Conservation (phyloP, 257 asterid species). For the Lantana camara region DNA sequence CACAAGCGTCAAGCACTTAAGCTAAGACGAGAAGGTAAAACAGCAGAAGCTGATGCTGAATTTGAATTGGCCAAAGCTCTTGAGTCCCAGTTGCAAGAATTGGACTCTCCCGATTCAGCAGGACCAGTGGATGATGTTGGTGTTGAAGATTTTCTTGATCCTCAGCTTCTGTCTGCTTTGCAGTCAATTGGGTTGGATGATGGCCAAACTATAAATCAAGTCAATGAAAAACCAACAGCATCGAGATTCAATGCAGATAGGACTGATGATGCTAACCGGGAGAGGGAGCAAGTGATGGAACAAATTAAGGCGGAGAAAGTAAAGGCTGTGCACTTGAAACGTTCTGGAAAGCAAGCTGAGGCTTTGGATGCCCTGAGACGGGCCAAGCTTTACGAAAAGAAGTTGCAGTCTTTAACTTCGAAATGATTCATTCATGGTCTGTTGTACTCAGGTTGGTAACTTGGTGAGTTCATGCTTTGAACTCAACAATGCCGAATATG, state of each 20-base stretch:
- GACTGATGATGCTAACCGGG: conserved; percentile 35
- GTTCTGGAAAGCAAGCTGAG: conserved; percentile 86
- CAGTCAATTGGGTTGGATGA: conserved; percentile 70
- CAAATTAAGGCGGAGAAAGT: conserved; percentile 74
- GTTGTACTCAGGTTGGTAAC: no score
- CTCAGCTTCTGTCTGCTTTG: conserved; percentile 83
- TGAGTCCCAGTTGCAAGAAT: conserved; percentile 52
- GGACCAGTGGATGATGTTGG: conserved; percentile 46
- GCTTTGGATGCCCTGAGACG: conserved; percentile 77
- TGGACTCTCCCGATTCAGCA: neutral
- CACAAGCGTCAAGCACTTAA: conserved; percentile 85
- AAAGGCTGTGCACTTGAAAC: conserved; percentile 79
- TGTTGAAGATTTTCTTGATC: conserved; percentile 88
- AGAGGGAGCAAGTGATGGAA: conserved; percentile 61
- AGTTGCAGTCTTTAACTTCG: conserved; percentile 61
- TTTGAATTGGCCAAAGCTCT: conserved; percentile 76
- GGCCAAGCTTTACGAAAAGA: conserved; percentile 80
- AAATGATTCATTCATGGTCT: neutral
- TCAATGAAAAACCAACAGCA: conserved; percentile 36
- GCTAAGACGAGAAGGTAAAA: conserved; percentile 83
- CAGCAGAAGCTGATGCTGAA: conserved; percentile 82
- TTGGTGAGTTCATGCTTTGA: no score
- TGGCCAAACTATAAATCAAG: conserved; percentile 29
- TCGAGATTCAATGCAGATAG: conserved; percentile 24
- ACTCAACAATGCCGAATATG: no score